Evolutionary conservation across 2,329 filamentous ascomycete genomes (phyloP).

Genomic region (Talaromyces sp.): DNA sequence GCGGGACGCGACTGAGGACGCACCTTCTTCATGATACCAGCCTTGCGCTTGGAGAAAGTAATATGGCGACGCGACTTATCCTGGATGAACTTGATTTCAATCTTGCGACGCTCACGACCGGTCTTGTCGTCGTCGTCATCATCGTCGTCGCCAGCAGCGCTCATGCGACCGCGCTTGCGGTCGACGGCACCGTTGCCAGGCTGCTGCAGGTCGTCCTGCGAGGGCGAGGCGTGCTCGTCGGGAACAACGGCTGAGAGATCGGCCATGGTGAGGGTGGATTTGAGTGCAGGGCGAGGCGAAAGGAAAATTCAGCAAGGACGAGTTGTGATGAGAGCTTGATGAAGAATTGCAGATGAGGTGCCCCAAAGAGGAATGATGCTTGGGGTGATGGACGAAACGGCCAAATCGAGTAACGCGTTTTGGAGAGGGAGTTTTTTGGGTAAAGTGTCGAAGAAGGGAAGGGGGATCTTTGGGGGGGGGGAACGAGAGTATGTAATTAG

Average conservation of each 20-base stretch:
- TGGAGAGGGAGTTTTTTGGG: slow-evolving; percentile 36
- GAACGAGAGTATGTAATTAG: slow-evolving; percentile 19
- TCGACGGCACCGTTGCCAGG: slow-evolving; percentile 62
- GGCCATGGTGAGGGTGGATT: slow-evolving; percentile 52
- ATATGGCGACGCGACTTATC: slow-evolving; percentile 99
- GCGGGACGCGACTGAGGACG: slow-evolving; percentile 32
- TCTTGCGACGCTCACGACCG: slow-evolving; percentile 96
- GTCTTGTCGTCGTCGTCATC: slow-evolving; percentile 98
- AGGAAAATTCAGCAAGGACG: slow-evolving; percentile 3
- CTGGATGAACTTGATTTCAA: slow-evolving; percentile 99
- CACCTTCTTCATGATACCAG: slow-evolving; percentile 99
- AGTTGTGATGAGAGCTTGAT: slow-evolving; percentile 4
- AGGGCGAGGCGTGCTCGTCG: slow-evolving; percentile 67
- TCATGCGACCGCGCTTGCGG: slow-evolving; percentile 78
- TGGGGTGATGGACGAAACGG: slow-evolving; percentile 33
- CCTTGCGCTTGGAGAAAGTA: slow-evolving; percentile 99
- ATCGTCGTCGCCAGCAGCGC: slow-evolving; percentile 77
- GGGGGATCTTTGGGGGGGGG: slow-evolving; percentile 14
- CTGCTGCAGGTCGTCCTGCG: slow-evolving; percentile 64
- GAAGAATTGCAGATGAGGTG: slow-evolving; percentile 19
- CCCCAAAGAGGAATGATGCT: slow-evolving; percentile 43
- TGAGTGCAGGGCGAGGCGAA: slow-evolving; percentile 11
- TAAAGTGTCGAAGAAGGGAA: slow-evolving; percentile 24
- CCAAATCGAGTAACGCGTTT: slow-evolving; percentile 46
- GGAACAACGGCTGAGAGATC: slow-evolving; percentile 71